Evolutionary conservation across 495 filamentous ascomycete species (phyloP), one percentile per base, ranked within the genome.

Genomic region (Acidomyces sp.): DNA sequence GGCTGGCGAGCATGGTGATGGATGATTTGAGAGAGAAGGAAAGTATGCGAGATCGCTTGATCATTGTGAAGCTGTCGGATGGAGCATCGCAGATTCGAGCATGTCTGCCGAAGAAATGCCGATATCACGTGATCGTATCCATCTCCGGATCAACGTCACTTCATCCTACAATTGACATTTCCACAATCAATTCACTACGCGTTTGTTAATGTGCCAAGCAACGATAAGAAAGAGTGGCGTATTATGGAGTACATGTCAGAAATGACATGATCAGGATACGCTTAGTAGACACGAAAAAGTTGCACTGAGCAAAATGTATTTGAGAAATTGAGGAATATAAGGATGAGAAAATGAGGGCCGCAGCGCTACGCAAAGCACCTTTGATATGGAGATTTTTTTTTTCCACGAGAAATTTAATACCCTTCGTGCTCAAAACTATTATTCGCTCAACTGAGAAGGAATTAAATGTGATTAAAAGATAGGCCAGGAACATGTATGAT

Each of bases 1-100:
- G 71, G 65, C 67, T 63, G 54, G 73, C 72, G 61, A 75, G 55
- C 76, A 80, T 80, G 55, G 53, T 72, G 60, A 37, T 31, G 25
- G 55, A 46, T 34, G 41, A 32, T 21, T 25, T 23, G 24, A 22
- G 37, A 34, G 31, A 18, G 31, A 15, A 16, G 16, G 13, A 18
- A 18, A 18, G 13, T 12, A 18, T 34, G 7, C 9, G 9, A 13
- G 9, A 9, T 13, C 9, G 9, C 26, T 9, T 29, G 26, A 29
- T 29, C 12, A 16, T 6, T 18, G 13, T 34, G 31, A 12, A 18
- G 6, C 26, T 28, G 26, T 18, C 20, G 13, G 31, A 12, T 18
- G 31, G 20, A 34, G 31, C 31, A 6, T 9, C n/a, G n/a, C n/a
- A 16, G 15, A 18, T 6, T 34, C 15, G 16, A 18, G 31, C 6